A percentile compares a stretch with the other conserved stretches of the same genome.
Conservation (phyloP, 257 asterid species). For the Jasminum sambac region DNA sequence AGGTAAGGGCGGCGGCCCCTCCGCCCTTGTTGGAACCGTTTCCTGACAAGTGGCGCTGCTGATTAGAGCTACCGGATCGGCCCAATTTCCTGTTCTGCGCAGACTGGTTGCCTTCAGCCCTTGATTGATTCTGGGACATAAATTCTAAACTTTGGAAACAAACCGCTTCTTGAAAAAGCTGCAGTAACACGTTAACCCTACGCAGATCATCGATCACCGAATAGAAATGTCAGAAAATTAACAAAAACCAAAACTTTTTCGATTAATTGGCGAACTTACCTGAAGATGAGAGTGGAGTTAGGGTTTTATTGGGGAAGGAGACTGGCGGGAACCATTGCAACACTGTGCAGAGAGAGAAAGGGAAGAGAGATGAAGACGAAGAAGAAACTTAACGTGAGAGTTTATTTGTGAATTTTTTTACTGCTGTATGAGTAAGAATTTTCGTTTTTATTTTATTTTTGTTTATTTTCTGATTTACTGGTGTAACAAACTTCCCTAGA, state of each 20-base stretch:
- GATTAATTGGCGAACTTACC: conserved; percentile 29
- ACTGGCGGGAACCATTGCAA: conserved; percentile 54
- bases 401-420: no score
- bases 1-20: conserved; percentile 20
- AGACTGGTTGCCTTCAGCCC: conserved; percentile 53
- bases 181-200: conserved; percentile 19
- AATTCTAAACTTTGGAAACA: conserved; percentile 34
- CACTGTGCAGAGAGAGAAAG: not conserved
- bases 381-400: not conserved
- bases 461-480: no score
- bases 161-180: conserved; percentile 23
- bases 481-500: no score
- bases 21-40: conserved; percentile 44
- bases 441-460: no score
- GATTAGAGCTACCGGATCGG: conserved; percentile 54
- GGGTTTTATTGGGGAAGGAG: conserved; percentile 44
- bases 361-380: conserved; percentile 14
- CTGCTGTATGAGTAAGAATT: no score
- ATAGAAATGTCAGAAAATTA: conserved; percentile 28
- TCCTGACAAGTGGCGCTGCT: conserved; percentile 42
- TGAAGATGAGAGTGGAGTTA: conserved; percentile 31
- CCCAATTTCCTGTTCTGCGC: conserved; percentile 44
- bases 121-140: conserved; percentile 67
- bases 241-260: not conserved
- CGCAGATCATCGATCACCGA: conserved; percentile 53